Conservation (phyloP, 2,329 filamentous ascomycete genomes). For the Alternaria arbusti region DNA sequence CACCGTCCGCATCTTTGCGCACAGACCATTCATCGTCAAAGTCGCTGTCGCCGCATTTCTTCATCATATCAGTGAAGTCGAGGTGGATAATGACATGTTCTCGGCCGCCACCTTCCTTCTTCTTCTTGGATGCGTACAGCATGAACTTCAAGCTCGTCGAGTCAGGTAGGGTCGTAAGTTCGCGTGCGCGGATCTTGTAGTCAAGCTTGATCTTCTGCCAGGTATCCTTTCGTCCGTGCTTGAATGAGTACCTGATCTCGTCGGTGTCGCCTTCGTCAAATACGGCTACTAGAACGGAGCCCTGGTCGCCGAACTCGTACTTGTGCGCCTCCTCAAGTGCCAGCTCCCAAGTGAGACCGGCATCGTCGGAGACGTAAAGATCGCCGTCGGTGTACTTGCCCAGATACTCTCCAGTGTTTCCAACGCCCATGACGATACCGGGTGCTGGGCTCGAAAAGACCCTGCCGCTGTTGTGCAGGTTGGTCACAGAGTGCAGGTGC, state of each 20-base stretch:
- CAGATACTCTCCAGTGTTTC: constrained; percentile 82
- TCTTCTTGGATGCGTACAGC: constrained; percentile 65
- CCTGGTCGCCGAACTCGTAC: constrained; percentile 95
- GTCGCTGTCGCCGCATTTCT: constrained; percentile 76
- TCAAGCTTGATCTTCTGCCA: constrained; percentile 79
- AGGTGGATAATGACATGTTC: constrained; percentile 73
- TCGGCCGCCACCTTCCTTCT: constrained; percentile 54
- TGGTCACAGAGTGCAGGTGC: constrained; percentile 91
- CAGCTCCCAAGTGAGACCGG: constrained; percentile 82
- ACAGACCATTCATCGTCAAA: constrained; percentile 86
- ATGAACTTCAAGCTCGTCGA: constrained; percentile 93
- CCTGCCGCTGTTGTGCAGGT: constrained; percentile 79
- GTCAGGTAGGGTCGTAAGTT: constrained; percentile 87
- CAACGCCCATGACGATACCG: constrained; percentile 90
- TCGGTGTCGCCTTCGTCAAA: constrained; percentile 69
- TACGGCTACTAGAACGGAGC: constrained; percentile 84
- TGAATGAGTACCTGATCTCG: constrained; percentile 77
- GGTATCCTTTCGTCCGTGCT: constrained; percentile 75
- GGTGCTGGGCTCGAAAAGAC: constrained; percentile 94
- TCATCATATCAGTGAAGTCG: constrained; percentile 81
- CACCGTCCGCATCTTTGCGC: constrained; percentile 76
- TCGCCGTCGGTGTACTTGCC: constrained; percentile 74
- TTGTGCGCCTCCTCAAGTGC: constrained; percentile 83
- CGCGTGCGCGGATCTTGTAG: constrained; percentile 71
- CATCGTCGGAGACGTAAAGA: constrained; percentile 89